Base-by-base conservation (phyloP, 2,329 filamentous ascomycete genomes). In the Fusarium bactridioides region DNA sequence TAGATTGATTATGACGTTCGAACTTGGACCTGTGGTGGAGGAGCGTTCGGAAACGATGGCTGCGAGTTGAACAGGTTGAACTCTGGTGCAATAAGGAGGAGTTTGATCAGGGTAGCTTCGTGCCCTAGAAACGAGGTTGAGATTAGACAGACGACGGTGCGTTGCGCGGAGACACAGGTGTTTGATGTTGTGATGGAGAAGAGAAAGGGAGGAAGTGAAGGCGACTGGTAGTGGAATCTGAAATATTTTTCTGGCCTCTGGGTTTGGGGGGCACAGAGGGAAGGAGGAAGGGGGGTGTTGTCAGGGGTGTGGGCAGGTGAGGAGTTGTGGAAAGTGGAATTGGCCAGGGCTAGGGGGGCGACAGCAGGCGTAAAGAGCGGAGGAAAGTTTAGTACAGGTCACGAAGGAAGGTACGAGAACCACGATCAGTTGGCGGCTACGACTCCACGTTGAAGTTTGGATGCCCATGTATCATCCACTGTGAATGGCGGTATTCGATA, bases 71-170 rank as follows among this genome's bases (percentile, higher is more conserved):
- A 76, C 68, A 75, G 74, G 75, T 87, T 89, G 86, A 87, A 92
- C 91, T 93, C 91, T 92, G 91, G 88, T 88, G 89, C 88, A 91
- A 90, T 88, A 86, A 89, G 80, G 80, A 80, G 80, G 79, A 78
- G 78, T 78, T 82, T 80, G 78, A 83, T 84, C 87, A 94, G 93
- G 93, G 93, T 94, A 93, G 93, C 93, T 94, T 89, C 85, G 92
- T 94, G 93, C 93, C 93, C 93, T 94, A 94, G 92, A 91, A 83
- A 84, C 80, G 76, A 77, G 76, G 80, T 82, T 77, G 74, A 76
- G 74, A 78, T 78, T 80, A 80, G 82, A 83, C 82, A 83, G 82
- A 84, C 82, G 82, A 75, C 82, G 81, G 79, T 82, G 82, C 82
- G 82, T 84, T 84, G 82, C 82, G 82, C 82, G 82, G 82, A 83